Conservation (phyloP, 352 stramenopile species). For the Aphanomyces euteiches region DNA sequence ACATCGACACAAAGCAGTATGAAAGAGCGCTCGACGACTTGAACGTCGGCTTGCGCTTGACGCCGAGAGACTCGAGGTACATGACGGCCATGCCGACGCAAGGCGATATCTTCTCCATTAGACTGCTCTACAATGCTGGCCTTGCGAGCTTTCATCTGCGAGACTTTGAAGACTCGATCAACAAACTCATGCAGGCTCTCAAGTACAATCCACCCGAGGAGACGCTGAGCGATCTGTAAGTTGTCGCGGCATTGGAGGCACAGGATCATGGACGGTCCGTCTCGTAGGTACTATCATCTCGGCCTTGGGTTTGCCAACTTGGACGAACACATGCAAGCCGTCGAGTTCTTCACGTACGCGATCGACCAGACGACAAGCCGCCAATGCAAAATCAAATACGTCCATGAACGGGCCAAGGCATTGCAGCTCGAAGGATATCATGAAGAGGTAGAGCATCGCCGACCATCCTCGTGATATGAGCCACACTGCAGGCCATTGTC, state of each 20-base stretch:
- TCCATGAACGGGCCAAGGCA: constrained; percentile 75
- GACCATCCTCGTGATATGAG: no score
- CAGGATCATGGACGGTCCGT: not conserved
- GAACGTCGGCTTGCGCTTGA: not conserved
- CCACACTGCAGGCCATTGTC: constrained; percentile 38
- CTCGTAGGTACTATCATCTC: constrained; percentile 61
- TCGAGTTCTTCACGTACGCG: constrained; percentile 64
- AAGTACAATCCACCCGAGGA: constrained; percentile 31
- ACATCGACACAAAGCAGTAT: constrained; percentile 44
- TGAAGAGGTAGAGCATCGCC: constrained; percentile 38
- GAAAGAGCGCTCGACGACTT: constrained; percentile 2
- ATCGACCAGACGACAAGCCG: constrained; percentile 25
- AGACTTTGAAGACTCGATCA: constrained; percentile 45
- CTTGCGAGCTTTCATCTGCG: constrained; percentile 59
- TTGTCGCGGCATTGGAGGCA: not conserved
- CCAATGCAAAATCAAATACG: constrained; percentile 40
- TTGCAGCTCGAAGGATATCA: constrained; percentile 70
- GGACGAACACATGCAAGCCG: constrained; percentile 50
- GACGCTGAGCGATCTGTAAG: constrained; percentile 60
- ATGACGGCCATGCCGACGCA: not conserved
- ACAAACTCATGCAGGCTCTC: constrained; percentile 48
- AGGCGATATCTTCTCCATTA: constrained; percentile 18
- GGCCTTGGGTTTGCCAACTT: constrained; percentile 55
- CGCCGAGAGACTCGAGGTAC: constrained; percentile 19
- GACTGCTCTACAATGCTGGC: constrained; percentile 60